These are phyloP conservation scores for Vishniacozyma victoriae DNA, from an alignment of 768 basidiomycete species.

Conservation along the genomic window DNA sequence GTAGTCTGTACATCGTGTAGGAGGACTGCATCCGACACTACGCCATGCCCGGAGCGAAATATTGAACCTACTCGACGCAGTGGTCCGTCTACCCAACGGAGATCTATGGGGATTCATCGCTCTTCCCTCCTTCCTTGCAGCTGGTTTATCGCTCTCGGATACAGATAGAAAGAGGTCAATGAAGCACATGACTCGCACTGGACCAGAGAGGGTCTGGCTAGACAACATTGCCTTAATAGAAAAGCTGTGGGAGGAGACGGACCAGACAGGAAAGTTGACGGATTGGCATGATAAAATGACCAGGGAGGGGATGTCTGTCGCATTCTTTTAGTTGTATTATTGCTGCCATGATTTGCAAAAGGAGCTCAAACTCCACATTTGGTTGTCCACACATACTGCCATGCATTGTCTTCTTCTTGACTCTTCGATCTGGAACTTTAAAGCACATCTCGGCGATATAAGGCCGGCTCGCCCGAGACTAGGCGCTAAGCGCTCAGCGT, in stretches of 20 bases:
- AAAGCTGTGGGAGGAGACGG: slow-evolving; percentile 21
- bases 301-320: slow-evolving; percentile 17
- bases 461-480: too few relatives aligned
- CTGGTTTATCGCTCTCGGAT: slow-evolving; percentile 11
- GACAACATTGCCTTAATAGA: slow-evolving; percentile 24
- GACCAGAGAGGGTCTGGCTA: slow-evolving; percentile 19
- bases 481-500: too few relatives aligned
- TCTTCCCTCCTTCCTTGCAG: slow-evolving; percentile 21
- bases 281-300: slow-evolving; percentile 29
- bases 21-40: slow-evolving; percentile 15
- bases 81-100: slow-evolving; percentile 16
- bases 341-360: neutral
- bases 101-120: slow-evolving; percentile 21
- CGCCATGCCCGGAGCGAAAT: slow-evolving; percentile 13
- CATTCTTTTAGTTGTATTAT: slow-evolving; percentile 13
- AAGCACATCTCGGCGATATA: too few relatives aligned
- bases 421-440: too few relatives aligned
- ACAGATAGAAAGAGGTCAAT: slow-evolving; percentile 13
- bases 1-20: slow-evolving; percentile 18
- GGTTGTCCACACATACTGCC: neutral
- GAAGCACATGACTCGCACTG: slow-evolving; percentile 12
- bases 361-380: neutral
- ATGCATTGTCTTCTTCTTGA: too few relatives aligned
- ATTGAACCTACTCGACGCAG: slow-evolving; percentile 15
- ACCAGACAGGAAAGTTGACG: slow-evolving; percentile 15